Conservation (phyloP, 2,329 filamentous ascomycete species). For the Didymella lethalis region DNA sequence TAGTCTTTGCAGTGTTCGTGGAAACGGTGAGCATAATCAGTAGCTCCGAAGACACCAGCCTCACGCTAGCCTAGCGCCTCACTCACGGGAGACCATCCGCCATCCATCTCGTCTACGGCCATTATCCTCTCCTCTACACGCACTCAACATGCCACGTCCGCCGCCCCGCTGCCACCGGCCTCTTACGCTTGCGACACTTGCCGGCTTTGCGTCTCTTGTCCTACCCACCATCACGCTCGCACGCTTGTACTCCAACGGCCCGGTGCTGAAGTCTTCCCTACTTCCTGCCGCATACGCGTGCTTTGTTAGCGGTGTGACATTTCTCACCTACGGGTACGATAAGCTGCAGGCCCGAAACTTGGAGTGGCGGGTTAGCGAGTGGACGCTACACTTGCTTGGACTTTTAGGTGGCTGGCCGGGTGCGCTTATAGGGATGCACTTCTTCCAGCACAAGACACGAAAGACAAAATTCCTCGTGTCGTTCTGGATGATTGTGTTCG, state of each 20-base stretch:
- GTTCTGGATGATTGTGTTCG: conserved; percentile 45
- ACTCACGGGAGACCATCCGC: background rate
- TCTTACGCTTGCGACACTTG: conserved; percentile 35
- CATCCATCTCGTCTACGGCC: background rate
- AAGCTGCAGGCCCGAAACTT: conserved; percentile 46
- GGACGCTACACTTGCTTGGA: conserved; percentile 40
- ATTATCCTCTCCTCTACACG: background rate
- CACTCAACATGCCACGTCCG: conserved; percentile 21
- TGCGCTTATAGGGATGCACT: conserved; percentile 45
- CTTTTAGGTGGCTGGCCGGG: conserved; percentile 48
- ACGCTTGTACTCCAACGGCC: conserved; percentile 33
- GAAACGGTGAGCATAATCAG: background rate
- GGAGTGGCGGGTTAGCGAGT: conserved; percentile 45
- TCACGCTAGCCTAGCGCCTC: background rate
- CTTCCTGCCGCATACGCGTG: conserved; percentile 30
- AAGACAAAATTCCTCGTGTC: conserved; percentile 40
- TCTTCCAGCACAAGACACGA: conserved; percentile 49
- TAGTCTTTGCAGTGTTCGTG: background rate
- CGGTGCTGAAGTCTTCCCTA: conserved; percentile 22
- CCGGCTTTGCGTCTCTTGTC: conserved; percentile 53
- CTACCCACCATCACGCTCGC: conserved; percentile 64
- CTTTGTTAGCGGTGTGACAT: conserved; percentile 35
- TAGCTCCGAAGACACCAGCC: background rate
- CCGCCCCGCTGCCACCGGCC: conserved; percentile 34
- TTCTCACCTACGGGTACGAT: conserved; percentile 47